Conservation (phyloP, 306 rosid species). For the Senna siamea region DNA sequence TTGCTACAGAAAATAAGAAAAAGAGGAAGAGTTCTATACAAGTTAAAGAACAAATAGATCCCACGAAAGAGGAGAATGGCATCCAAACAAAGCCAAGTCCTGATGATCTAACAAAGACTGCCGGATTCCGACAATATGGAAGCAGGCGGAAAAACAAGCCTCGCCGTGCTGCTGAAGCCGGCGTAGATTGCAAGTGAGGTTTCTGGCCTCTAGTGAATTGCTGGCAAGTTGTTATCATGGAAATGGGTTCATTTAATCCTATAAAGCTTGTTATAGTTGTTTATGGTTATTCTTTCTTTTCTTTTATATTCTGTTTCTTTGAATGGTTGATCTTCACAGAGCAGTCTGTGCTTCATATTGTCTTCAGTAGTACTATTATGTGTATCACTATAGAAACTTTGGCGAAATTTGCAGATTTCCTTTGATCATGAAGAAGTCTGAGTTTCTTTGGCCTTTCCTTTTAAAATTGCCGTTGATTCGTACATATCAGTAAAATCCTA, state of each 20-base stretch:
- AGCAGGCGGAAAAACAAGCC: constrained; percentile 92
- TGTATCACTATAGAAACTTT: constrained; percentile 21
- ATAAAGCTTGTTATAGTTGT: constrained; percentile 42
- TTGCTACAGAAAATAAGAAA: constrained; percentile 51
- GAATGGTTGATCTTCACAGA: constrained; percentile 28
- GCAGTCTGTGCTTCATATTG: constrained; percentile 31
- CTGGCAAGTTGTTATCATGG: constrained; percentile 32
- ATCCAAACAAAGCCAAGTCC: constrained; percentile 48
- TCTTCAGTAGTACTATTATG: constrained; percentile 31
- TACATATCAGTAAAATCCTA: neutral
- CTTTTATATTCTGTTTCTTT: constrained; percentile 36
- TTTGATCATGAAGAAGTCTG: constrained; percentile 17
- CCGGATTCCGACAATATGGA: constrained; percentile 80
- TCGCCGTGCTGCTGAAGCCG: constrained; percentile 91
- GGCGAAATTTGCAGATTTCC: constrained; percentile 44
- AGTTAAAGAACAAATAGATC: constrained; percentile 56
- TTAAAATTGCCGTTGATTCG: neutral
- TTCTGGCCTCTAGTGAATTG: constrained; percentile 32
- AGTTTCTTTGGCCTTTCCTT: constrained; percentile 27
- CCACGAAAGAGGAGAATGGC: constrained; percentile 57
- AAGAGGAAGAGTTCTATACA: constrained; percentile 69
- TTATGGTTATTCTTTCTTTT: constrained; percentile 35
- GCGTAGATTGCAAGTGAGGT: constrained; percentile 79
- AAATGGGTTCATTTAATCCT: constrained; percentile 32
- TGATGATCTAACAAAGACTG: constrained; percentile 53